Evolutionary conservation across 257 asterid genomes (phyloP).

Genomic region (Solanum peruvianum): DNA sequence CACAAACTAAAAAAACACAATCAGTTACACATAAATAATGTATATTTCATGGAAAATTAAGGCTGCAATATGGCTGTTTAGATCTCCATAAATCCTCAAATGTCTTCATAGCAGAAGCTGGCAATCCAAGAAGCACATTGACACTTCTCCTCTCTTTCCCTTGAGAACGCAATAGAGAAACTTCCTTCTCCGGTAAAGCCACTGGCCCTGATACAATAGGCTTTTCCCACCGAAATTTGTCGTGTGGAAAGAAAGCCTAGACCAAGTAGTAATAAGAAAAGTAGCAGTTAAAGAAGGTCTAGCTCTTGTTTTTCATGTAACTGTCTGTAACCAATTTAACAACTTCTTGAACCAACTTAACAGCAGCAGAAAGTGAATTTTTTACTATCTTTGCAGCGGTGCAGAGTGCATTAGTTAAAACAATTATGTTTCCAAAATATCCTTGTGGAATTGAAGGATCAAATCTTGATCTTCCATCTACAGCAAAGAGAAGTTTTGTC

Average conservation of each 20-base stretch:
- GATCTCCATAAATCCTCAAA: slow-evolving; percentile 52
- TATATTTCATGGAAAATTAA: neutral
- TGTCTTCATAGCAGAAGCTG: slow-evolving; percentile 65
- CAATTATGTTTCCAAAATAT: slow-evolving; percentile 78
- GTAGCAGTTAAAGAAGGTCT: slow-evolving; percentile 78
- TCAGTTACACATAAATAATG: neutral
- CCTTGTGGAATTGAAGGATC: slow-evolving; percentile 57
- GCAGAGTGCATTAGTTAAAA: slow-evolving; percentile 54
- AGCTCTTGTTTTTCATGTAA: slow-evolving; percentile 59
- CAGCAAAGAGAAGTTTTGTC: slow-evolving; percentile 77
- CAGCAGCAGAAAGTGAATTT: slow-evolving; percentile 41
- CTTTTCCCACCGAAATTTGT: slow-evolving; percentile 84
- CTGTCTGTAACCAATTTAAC: slow-evolving; percentile 53
- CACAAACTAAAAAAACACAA: neutral
- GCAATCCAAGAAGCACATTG: slow-evolving; percentile 85
- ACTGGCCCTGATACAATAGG: slow-evolving; percentile 69
- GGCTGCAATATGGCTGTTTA: neutral
- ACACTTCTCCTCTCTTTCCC: slow-evolving; percentile 63
- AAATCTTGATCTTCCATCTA: slow-evolving; percentile 67
- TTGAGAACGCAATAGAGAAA: slow-evolving; percentile 63
- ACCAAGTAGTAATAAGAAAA: slow-evolving; percentile 78
- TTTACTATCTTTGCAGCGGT: slow-evolving; percentile 42
- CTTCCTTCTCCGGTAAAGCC: slow-evolving; percentile 75
- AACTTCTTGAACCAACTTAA: slow-evolving; percentile 53
- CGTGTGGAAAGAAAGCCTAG: slow-evolving; percentile 61